Evolutionary conservation across 2,329 filamentous ascomycete species (phyloP).

Genomic region (Talaromyces sp.): DNA sequence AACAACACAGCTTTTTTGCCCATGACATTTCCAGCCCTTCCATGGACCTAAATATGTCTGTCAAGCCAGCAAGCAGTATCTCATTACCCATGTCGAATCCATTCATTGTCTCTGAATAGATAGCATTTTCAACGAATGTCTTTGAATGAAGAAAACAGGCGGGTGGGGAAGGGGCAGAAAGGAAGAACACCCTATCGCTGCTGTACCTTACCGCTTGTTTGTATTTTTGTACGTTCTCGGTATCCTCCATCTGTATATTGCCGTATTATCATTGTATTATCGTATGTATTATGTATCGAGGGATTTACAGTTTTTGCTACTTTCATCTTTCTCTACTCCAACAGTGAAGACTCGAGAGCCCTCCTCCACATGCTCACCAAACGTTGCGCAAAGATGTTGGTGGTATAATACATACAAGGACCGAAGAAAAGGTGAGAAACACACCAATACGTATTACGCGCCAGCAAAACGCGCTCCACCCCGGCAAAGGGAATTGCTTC

Average conservation of each 20-base stretch:
- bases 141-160: neutral
- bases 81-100: neutral
- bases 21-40: neutral
- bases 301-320: neutral
- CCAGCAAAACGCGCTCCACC: constrained; percentile 6
- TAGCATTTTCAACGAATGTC: neutral
- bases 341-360: neutral
- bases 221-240: neutral
- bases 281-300: neutral
- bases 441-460: constrained; percentile 12
- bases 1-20: neutral
- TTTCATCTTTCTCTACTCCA: neutral
- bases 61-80: neutral
- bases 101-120: neutral
- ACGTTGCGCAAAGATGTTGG: neutral
- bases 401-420: neutral
- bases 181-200: neutral
- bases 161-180: neutral
- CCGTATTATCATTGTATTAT: neutral
- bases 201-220: neutral
- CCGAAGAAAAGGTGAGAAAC: constrained; percentile 1
- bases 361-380: neutral
- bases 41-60: neutral
- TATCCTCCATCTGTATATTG: neutral
- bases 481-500: constrained; percentile 9